Evolutionary conservation across 805 yeast genomes (phyloP), one percentile per base, ranked within the genome.

Genomic region (Allodekkera sacchari): DNA sequence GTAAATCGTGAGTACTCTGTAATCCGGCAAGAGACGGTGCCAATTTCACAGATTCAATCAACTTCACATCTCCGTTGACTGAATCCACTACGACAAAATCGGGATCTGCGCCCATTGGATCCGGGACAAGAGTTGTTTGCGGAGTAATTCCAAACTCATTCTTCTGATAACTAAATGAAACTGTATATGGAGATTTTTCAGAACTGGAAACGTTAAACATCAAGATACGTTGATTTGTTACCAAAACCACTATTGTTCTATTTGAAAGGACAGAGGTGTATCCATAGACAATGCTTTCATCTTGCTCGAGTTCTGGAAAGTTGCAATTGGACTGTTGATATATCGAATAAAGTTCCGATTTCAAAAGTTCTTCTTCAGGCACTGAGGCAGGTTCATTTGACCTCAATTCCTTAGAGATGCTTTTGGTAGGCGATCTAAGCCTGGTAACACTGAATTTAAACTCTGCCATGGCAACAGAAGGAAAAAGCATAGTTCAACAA

Each of bases 41-140:
- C 36, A 71, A 71, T 39, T 73, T 78, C 9, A 84, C 74, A 33
- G 83, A 72, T 47, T 83, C 94, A 59, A 79, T 81, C 53, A 77
- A 87, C 17, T 68, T 66, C 29, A 82, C 54, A 13, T 53, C 48
- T 0, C 95, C 94, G 0, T 73, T 44, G 13, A 62, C 50, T 1
- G 77, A 61, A 46, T 78, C 73, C 14, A 83, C 63, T 5, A 79
- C 68, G 6, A 81, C 75, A 24, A 85, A 55, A 7, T 95, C 95
- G 0, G 94, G 89, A 31, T 65, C 66, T 3, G 50, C 37, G 15
- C 57, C 47, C 3, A 77, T 74, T 4, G 71, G 68, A 6, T 73
- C 54, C 4, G 89, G 77, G 1, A 83, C 72, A 22, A 83, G 52
- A 5, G 69, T 63, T 1, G 81, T 83, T 34, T 76, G 52, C 1